Base-by-base conservation (phyloP, 768 basidiomycete genomes). In the Fibroporia radiculosa region DNA sequence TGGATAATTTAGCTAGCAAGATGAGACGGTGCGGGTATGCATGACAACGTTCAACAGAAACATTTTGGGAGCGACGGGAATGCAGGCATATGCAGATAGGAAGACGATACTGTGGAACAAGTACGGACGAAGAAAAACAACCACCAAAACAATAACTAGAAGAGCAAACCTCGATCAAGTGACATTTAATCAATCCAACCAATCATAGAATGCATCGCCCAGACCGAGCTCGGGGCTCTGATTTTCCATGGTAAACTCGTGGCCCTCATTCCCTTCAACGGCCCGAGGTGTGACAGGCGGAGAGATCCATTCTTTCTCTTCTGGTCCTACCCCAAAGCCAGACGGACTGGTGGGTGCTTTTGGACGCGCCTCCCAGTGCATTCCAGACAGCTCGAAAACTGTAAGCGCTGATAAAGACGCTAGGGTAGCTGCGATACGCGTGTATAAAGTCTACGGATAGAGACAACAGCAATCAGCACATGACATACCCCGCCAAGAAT, bases 301-400 rank as follows among this genome's bases (percentile, higher is more conserved):
- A 16, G 59, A 61, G 22, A 58, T 42, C 59, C 59, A 61, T 45
- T 58, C 59, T 47, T 55, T 58, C 50, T 12, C 37, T 27, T 32
- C 46, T n/a, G n/a, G n/a, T 38, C 50, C 48, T 20, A 31, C 45
- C 24, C 27, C 40, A n/a, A 40, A 31, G 23, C 5, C 8, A 14
- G 49, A 38, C 39, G 45, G 39, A 14, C 32, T 25, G 14, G 42
- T 69, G 51, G 19, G 25, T 31, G 49, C 20, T 47, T 63, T 67
- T 36, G 63, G 68, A n/a, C 72, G 69, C 4, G 77, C 78, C 38
- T 73, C 70, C 83, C 84, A 88, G 51, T 81, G 82, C 64, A 87
- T 77, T 26, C 85, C 86, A 37, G 74, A 80, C 23, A 88, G 74
- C 58, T 87, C 85, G 55, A 85, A 85, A 36, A 75, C 74, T 49